phyloP scores from a whole-genome alignment of 495 filamentous ascomycete species.

The Penicillium manginii region DNA sequence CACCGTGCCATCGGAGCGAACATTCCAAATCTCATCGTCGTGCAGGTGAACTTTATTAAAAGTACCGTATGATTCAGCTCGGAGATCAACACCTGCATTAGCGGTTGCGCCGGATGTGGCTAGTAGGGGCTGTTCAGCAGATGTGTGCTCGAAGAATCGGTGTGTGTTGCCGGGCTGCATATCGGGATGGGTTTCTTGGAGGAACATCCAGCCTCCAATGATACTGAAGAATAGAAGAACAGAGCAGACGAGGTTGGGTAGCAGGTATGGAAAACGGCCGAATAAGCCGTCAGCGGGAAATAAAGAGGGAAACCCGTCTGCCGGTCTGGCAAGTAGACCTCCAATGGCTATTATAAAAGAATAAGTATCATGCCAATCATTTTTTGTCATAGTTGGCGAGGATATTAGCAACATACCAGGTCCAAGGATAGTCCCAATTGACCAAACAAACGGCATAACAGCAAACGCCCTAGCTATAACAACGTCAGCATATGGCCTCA shows the following conservation, averaged over 20 bases:
- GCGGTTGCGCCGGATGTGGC: conserved; percentile 70
- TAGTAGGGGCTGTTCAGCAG: conserved; percentile 70
- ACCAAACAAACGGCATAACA: conserved; percentile 89
- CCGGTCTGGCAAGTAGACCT: conserved; percentile 75
- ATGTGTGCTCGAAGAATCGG: conserved; percentile 52
- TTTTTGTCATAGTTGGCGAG: neutral
- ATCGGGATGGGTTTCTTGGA: conserved; percentile 82
- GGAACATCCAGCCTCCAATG: conserved; percentile 68
- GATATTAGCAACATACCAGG: conserved; percentile 49
- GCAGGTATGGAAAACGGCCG: conserved; percentile 76
- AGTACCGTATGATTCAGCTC: conserved; percentile 77
- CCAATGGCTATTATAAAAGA: conserved; percentile 59
- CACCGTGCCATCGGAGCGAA: conserved; percentile 50
- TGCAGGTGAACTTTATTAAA: conserved; percentile 63
- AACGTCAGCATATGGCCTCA: conserved; percentile 12
- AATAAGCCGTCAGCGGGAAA: conserved; percentile 69
- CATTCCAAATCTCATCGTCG: conserved; percentile 52
- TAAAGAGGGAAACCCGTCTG: conserved; percentile 65
- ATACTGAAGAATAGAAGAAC: conserved; percentile 73
- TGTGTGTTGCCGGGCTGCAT: conserved; percentile 64
- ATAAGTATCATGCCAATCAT: conserved; percentile 22
- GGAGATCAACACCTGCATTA: conserved; percentile 70
- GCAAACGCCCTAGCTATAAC: conserved; percentile 72
- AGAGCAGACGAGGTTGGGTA: conserved; percentile 81
- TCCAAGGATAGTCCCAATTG: conserved; percentile 81